Evolutionary conservation across 2,329 filamentous ascomycete genomes (phyloP).

Genomic region (Clonostachys byssicola): DNA sequence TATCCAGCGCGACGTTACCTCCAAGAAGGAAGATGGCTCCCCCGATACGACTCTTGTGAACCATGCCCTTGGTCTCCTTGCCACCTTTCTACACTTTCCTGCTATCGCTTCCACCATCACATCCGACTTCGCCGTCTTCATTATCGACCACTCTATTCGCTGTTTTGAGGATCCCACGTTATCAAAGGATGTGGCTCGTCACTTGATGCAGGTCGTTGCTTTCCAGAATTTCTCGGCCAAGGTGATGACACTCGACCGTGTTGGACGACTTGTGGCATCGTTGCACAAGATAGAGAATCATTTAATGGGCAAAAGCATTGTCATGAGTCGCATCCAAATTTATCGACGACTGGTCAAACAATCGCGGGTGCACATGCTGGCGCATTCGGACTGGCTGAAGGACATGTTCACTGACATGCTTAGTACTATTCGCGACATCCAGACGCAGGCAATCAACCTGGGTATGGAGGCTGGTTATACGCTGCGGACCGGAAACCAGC

Average conservation of each 20-base stretch:
- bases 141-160: constrained; percentile 76
- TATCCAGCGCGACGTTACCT: constrained; percentile 75
- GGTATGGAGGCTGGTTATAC: constrained; percentile 66
- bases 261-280: constrained; percentile 65
- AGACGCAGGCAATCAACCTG: constrained; percentile 68
- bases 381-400: constrained; percentile 73
- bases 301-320: constrained; percentile 74
- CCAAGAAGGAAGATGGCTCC: constrained; percentile 49
- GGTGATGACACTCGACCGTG: constrained; percentile 68
- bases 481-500: constrained; percentile 64
- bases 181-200: constrained; percentile 74
- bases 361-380: constrained; percentile 64
- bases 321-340: constrained; percentile 71
- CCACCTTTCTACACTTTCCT: constrained; percentile 70
- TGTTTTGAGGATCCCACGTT: constrained; percentile 63
- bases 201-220: constrained; percentile 75
- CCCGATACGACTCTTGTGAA: constrained; percentile 68
- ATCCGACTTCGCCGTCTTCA: constrained; percentile 73
- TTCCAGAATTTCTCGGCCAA: constrained; percentile 74
- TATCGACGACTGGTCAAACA: constrained; percentile 76
- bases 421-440: constrained; percentile 72
- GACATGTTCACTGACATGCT: constrained; percentile 81
- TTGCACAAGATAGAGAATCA: constrained; percentile 71
- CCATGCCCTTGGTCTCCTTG: constrained; percentile 74
- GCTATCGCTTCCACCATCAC: constrained; percentile 67